phyloP scores from a whole-genome alignment of 2,329 filamentous ascomycete species.

The Hypoxylon sp. region DNA sequence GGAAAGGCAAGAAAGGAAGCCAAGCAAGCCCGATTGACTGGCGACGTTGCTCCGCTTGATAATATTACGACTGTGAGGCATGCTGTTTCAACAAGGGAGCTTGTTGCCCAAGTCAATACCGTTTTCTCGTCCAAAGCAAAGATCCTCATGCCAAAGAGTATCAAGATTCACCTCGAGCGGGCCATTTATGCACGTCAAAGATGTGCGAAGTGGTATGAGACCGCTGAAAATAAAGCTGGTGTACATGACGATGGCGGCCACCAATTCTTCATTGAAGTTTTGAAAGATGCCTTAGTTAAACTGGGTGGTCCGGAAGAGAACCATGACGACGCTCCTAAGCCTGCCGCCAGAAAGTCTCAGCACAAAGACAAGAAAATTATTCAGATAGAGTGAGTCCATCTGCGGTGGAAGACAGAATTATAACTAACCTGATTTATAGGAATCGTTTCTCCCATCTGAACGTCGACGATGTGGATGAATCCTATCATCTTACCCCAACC shows the following conservation, averaged over 20 bases:
- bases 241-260: slow-evolving; percentile 1
- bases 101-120: neutral
- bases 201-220: slow-evolving; percentile 3
- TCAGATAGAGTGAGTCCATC: neutral
- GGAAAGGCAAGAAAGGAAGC: neutral
- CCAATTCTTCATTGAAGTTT: neutral
- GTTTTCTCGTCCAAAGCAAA: neutral
- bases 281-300: neutral
- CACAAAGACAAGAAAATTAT: neutral
- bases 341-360: neutral
- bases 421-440: neutral
- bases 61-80: neutral
- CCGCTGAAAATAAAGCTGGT: neutral
- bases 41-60: no score
- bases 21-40: neutral
- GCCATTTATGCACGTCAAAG: slow-evolving; percentile 8
- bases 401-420: neutral
- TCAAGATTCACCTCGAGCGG: neutral
- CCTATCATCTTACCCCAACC: neutral
- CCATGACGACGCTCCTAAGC: neutral
- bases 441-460: slow-evolving; percentile 1
- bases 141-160: neutral
- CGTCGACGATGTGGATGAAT: neutral
- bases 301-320: neutral
- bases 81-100: neutral